These are phyloP conservation scores for Pseudocercospora crystallina DNA, from an alignment of 2,329 filamentous ascomycete genomes.

Conservation along the genomic window DNA sequence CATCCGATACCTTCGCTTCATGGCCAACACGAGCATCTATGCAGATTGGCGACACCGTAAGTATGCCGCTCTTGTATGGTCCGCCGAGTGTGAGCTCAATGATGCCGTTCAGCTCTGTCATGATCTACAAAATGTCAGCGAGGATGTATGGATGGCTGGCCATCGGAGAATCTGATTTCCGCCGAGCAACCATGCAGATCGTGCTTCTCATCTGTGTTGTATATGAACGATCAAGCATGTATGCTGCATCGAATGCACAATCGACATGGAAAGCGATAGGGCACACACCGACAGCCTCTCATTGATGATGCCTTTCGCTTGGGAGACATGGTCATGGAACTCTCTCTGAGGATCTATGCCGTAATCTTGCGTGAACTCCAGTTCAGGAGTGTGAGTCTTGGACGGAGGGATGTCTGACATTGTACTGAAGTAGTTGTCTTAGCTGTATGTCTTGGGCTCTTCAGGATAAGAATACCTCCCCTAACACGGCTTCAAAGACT, in stretches of 20 bases:
- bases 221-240: too few species aligned
- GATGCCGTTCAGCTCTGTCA: neutral
- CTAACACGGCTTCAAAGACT: too few species aligned
- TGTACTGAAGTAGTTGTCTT: neutral
- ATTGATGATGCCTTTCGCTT: neutral
- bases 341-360: neutral
- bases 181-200: too few species aligned
- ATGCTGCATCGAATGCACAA: too few species aligned
- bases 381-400: neutral
- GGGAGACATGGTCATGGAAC: neutral
- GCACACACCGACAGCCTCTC: neutral
- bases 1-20: neutral
- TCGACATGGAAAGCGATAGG: neutral
- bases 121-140: neutral
- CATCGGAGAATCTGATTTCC: too few species aligned
- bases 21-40: neutral
- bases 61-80: neutral
- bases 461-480: too few species aligned
- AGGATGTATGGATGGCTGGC: neutral
- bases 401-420: neutral
- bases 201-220: too few species aligned
- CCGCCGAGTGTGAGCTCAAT: conserved; percentile 1
- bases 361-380: conserved; percentile 1
- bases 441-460: too few species aligned
- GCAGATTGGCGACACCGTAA: neutral